Evolutionary conservation across 306 rosid species (phyloP).

Genomic region (Medicago ruthenica): DNA sequence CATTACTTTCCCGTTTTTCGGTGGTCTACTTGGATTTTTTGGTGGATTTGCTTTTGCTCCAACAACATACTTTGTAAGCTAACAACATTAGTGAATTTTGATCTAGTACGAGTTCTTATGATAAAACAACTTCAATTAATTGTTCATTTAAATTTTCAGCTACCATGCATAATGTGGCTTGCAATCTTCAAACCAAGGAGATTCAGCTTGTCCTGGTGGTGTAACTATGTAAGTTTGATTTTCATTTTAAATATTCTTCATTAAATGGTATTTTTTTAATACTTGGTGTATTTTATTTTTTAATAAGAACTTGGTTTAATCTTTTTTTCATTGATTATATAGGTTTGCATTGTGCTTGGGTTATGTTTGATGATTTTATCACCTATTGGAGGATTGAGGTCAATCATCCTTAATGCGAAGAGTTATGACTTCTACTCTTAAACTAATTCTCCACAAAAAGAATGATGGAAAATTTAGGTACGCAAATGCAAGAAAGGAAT

Average conservation of each 20-base stretch:
- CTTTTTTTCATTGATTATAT: slow-evolving; percentile 34
- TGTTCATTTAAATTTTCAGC: slow-evolving; percentile 55
- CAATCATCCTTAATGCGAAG: slow-evolving; percentile 65
- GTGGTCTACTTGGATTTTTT: slow-evolving; percentile 73
- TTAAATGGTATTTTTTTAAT: not conserved
- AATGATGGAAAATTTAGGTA: not conserved
- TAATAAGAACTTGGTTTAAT: not conserved
- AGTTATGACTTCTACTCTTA: slow-evolving; percentile 54
- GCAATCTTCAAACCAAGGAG: slow-evolving; percentile 75
- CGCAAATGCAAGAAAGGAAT: not conserved
- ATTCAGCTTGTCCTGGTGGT: slow-evolving; percentile 76
- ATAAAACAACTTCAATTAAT: not conserved
- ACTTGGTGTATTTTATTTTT: no score
- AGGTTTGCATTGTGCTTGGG: slow-evolving; percentile 80
- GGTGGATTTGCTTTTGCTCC: slow-evolving; percentile 97
- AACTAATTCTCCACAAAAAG: not conserved
- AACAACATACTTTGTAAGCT: slow-evolving; percentile 80
- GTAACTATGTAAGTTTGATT: slow-evolving; percentile 66
- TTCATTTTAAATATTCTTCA: slow-evolving; percentile 8
- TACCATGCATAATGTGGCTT: slow-evolving; percentile 90
- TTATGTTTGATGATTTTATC: slow-evolving; percentile 55
- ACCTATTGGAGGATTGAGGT: slow-evolving; percentile 73
- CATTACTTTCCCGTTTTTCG: slow-evolving; percentile 81
- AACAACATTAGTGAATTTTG: not conserved
- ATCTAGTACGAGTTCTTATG: not conserved